Evolutionary conservation across 305 asterid species (phyloP), one percentile per base, ranked within the genome.

Genomic region (Galium porrigens): DNA sequence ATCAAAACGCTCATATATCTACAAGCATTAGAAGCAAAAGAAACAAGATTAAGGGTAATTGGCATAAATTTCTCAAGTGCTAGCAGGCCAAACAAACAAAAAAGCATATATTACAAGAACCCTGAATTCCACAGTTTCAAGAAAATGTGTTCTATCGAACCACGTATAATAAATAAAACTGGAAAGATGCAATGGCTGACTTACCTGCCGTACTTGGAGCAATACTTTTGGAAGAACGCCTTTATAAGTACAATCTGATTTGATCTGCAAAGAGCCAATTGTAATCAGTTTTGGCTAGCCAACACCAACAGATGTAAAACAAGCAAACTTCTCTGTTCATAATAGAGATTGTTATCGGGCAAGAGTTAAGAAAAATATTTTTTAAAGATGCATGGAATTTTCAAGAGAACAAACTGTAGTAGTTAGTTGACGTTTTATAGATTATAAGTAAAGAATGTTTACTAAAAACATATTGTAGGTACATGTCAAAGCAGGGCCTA

Each of bases 141-240:
- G 6, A 46, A 29, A 9, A 48, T 36, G 54, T 8, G 14, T 12
- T 33, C 6, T 15, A 11, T 0, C 10, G 36, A 6, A 59, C 27
- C 41, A 3, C 20, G 29, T 27, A 8, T 33, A 6, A 30, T 51
- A 15, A 41, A 10, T 41, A 44, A 30, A 49, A 22, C 8, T n/a
- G 22, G 37, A 46, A 34, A 7, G 12, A 61, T 41, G 34, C 30
- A 55, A 17, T 37, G 58, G 66, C 44, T 39, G 9, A 68, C 81
- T 71, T 53, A 88, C 97, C 90, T 90, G 97, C 51, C 83, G 85
- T 6, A 75, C 89, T 79, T 72, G 91, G 78, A 78, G 79, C 73
- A 86, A 71, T 70, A 91, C 79, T 81, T 88, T 88, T 48, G 92
- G 87, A 70, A 91, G 94, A 69, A 91, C 86, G 41, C 96, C 95